Percentiles rank a stretch among this genome's conserved stretches.
Evolutionary conservation across 257 asterid species (phyloP).

Genomic region (Ajuga chamaepitys): DNA sequence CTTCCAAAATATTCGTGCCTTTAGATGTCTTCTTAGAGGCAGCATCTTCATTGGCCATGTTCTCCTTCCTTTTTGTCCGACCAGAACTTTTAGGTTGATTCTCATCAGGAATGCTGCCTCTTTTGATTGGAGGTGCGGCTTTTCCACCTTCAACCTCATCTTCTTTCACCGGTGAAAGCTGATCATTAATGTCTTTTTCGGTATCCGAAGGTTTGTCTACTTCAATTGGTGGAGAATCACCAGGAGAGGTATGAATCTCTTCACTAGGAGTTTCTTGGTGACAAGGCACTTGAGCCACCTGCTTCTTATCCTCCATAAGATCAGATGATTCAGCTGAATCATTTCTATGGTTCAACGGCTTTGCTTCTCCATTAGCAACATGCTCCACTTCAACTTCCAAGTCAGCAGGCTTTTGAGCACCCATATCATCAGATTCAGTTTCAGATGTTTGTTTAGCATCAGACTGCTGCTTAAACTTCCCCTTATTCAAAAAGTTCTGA

Average conservation of each 20-base stretch:
- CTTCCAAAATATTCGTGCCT: not conserved
- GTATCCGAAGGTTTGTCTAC: constrained; percentile 30
- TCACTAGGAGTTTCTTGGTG: constrained; percentile 21
- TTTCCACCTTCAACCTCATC: not conserved
- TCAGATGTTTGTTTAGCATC: constrained; percentile 35
- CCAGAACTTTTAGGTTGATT: not conserved
- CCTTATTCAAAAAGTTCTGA: constrained; percentile 20
- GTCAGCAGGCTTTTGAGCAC: constrained; percentile 22
- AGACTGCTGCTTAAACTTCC: constrained; percentile 21
- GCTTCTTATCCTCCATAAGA: not conserved
- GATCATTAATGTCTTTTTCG: constrained; percentile 16
- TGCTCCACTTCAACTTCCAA: constrained; percentile 30
- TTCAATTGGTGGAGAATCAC: constrained; percentile 27
- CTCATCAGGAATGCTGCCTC: not conserved
- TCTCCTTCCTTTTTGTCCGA: not conserved
- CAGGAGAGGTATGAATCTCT: constrained; percentile 29
- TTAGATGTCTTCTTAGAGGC: not conserved
- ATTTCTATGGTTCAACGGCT: not conserved
- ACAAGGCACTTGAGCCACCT: constrained; percentile 32
- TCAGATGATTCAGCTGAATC: constrained; percentile 3
- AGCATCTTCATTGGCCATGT: not conserved
- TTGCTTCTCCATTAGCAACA: constrained; percentile 6
- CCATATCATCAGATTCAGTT: constrained; percentile 37
- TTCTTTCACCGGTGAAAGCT: not conserved
- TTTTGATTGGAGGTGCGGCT: not conserved